Evolutionary conservation across 352 stramenopile genomes (phyloP).

Genomic region (Blastocystis sp.): DNA sequence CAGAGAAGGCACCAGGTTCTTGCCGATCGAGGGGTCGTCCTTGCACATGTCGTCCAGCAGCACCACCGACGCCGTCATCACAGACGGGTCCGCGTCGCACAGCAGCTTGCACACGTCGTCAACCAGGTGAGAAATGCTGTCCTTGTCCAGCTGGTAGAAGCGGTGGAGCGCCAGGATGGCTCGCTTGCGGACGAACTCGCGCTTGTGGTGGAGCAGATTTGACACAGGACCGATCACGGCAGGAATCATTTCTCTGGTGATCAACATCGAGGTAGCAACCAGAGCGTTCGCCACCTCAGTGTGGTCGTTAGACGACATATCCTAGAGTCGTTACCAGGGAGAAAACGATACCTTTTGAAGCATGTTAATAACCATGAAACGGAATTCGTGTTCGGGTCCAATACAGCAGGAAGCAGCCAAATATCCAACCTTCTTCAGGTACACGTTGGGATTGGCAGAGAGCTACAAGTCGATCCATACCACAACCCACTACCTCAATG

Average conservation of each 20-base stretch:
- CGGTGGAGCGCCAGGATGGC: conserved; percentile 93
- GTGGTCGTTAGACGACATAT: conserved; percentile 74
- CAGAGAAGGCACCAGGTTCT: conserved; percentile 95
- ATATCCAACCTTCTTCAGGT: conserved; percentile 65
- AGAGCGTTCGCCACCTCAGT: conserved; percentile 88
- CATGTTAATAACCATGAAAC: conserved; percentile 99
- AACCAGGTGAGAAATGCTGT: conserved; percentile 77
- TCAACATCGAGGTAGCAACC: conserved; percentile 86
- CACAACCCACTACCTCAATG: conserved; percentile 91
- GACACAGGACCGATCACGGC: conserved; percentile 87
- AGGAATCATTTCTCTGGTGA: conserved; percentile 96
- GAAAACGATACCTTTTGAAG: conserved; percentile 81
- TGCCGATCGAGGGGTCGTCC: conserved; percentile 84
- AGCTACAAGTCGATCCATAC: conserved; percentile 86
- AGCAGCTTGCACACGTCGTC: conserved; percentile 87
- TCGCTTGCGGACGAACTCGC: conserved; percentile 96
- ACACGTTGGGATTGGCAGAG: conserved; percentile 52
- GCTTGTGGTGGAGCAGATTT: conserved; percentile 87
- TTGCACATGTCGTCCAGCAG: conserved; percentile 84
- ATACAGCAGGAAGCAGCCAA: conserved; percentile 78
- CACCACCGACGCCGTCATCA: conserved; percentile 92
- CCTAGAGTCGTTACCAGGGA: conserved; percentile 61
- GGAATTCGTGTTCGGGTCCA: conserved; percentile 94
- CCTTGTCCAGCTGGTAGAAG: conserved; percentile 94
- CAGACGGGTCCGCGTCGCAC: conserved; percentile 93